phyloP scores from a whole-genome alignment of 2,329 filamentous ascomycete species.

The Exophiala dermatitidis region DNA sequence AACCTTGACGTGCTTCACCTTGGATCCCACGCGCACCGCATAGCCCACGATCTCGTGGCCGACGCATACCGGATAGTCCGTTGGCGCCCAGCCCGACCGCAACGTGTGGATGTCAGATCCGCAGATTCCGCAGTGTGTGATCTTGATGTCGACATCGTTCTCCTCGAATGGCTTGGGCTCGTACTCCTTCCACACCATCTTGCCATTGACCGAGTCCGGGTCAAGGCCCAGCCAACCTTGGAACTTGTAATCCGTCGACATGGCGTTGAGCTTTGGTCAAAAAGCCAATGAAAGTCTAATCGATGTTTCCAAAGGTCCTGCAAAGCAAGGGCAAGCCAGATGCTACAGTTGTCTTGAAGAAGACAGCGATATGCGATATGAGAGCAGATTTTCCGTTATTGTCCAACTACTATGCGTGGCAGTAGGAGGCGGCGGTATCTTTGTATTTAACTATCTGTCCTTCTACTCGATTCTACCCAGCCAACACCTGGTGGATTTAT shows the following conservation, averaged over 20 bases:
- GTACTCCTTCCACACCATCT: slow-evolving; percentile 33
- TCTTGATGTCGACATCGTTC: slow-evolving; percentile 58
- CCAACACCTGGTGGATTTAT: no score
- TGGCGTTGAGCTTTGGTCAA: neutral
- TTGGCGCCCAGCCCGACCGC: slow-evolving; percentile 26
- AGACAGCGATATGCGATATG: no score
- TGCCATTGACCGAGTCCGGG: slow-evolving; percentile 44
- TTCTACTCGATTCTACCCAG: no score
- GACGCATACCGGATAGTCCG: slow-evolving; percentile 46
- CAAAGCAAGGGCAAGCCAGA: no score
- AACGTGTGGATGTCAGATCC: slow-evolving; percentile 49
- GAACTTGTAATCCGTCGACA: slow-evolving; percentile 43
- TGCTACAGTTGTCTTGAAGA: no score
- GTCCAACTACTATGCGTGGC: no score
- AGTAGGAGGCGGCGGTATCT: no score
- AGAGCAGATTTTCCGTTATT: no score
- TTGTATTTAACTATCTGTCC: no score
- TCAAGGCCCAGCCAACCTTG: slow-evolving; percentile 53
- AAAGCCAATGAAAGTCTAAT: no score
- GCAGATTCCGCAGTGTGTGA: slow-evolving; percentile 62
- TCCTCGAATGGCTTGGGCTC: slow-evolving; percentile 45
- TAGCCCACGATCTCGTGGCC: slow-evolving; percentile 61
- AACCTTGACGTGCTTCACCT: slow-evolving; percentile 44
- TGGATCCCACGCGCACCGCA: slow-evolving; percentile 48
- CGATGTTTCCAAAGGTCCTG: no score